phyloP scores from a whole-genome alignment of 768 basidiomycete species.

The Russula vinacea region DNA sequence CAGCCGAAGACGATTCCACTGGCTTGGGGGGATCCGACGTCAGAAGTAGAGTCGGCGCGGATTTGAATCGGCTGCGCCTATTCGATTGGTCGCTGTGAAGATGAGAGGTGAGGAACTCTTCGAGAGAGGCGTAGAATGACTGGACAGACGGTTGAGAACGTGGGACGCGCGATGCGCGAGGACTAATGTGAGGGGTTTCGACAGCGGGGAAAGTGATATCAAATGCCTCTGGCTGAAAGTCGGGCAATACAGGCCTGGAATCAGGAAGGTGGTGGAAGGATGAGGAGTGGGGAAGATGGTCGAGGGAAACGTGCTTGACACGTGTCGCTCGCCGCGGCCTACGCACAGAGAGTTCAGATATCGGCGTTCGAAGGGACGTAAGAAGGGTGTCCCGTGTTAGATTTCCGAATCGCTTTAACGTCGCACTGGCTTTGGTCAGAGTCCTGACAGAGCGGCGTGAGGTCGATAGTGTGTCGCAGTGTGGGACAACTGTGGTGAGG shows the following conservation, averaged over 20 bases:
- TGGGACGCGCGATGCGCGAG: constrained; percentile 17
- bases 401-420: constrained; percentile 27
- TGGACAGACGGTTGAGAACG: constrained; percentile 29
- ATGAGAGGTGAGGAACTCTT: constrained; percentile 30
- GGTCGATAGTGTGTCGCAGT: constrained; percentile 22
- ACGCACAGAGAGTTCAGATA: constrained; percentile 20
- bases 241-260: constrained; percentile 17
- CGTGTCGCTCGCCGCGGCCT: constrained; percentile 19
- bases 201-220: constrained; percentile 28
- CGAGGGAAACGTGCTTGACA: constrained; percentile 25
- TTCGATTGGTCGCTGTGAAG: constrained; percentile 21
- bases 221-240: constrained; percentile 27
- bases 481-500: constrained; percentile 15
- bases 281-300: constrained; percentile 14
- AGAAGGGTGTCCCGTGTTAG: constrained; percentile 27
- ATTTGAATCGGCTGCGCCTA: constrained; percentile 27
- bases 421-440: constrained; percentile 26
- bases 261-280: constrained; percentile 11
- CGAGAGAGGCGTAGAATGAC: constrained; percentile 31
- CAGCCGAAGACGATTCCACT: background rate
- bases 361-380: constrained; percentile 28
- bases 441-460: constrained; percentile 25
- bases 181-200: constrained; percentile 21
- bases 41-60: constrained; percentile 29
- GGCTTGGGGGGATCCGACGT: constrained; percentile 15